These are phyloP conservation scores for Symbiotaphrina buchneri DNA, from an alignment of 495 filamentous ascomycete genomes.

Conservation along the genomic window DNA sequence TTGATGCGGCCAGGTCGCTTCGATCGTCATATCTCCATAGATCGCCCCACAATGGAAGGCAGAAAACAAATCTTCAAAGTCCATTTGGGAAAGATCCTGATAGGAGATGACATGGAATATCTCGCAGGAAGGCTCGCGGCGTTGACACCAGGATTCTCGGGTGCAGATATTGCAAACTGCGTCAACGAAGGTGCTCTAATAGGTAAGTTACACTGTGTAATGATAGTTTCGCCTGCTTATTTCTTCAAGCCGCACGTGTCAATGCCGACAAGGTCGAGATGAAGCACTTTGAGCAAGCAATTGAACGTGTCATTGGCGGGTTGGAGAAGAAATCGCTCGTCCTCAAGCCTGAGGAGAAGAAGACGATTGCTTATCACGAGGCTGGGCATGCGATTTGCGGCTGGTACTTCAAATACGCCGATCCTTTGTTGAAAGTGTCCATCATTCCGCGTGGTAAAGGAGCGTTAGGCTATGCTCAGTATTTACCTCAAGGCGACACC, in stretches of 20 bases:
- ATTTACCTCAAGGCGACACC: conserved; percentile 71
- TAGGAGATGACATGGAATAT: conserved; percentile 68
- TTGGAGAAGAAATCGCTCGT: conserved; percentile 92
- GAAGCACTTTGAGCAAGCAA: conserved; percentile 87
- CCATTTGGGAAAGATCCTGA: conserved; percentile 80
- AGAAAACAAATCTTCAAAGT: conserved; percentile 91
- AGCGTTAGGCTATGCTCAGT: conserved; percentile 88
- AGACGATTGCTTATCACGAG: conserved; percentile 90
- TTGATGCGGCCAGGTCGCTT: conserved; percentile 93
- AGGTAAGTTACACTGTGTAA: conserved; percentile 33
- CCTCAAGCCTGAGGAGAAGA: conserved; percentile 80
- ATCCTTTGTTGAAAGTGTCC: conserved; percentile 91
- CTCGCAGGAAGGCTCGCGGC: conserved; percentile 72
- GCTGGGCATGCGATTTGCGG: conserved; percentile 96
- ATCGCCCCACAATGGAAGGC: conserved; percentile 88
- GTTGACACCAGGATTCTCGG: conserved; percentile 85
- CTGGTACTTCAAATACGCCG: conserved; percentile 92
- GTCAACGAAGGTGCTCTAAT: conserved; percentile 94
- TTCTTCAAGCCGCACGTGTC: conserved; percentile 46
- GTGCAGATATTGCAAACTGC: conserved; percentile 95
- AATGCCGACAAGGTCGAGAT: conserved; percentile 59
- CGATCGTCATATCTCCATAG: conserved; percentile 85
- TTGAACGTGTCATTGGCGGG: conserved; percentile 90
- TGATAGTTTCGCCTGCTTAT: conserved; percentile 16
- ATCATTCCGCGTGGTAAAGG: conserved; percentile 94